Evolutionary conservation across 805 yeast genomes (phyloP).

Genomic region (Candida stauntonica): DNA sequence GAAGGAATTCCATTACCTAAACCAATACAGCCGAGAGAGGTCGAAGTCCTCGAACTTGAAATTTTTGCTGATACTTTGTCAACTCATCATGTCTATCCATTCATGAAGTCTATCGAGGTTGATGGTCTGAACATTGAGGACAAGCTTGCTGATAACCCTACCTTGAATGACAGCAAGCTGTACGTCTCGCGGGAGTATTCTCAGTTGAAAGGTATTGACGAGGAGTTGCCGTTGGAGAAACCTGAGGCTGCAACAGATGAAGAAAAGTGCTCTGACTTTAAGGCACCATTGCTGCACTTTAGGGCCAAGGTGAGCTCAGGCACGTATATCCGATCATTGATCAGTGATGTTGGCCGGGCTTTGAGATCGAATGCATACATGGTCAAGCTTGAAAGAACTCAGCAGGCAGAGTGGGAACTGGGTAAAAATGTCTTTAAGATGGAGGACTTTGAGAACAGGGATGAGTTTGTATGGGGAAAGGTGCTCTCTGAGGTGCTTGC

Average conservation of each 20-base stretch:
- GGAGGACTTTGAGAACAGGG: constrained; percentile 57
- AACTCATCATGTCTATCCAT: constrained; percentile 50
- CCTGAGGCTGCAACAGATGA: constrained; percentile 34
- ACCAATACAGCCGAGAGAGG: constrained; percentile 73
- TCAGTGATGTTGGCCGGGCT: constrained; percentile 85
- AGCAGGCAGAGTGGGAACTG: constrained; percentile 84
- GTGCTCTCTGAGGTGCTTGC: constrained; percentile 54
- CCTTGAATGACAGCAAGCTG: constrained; percentile 56
- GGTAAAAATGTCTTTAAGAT: constrained; percentile 63
- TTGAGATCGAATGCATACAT: constrained; percentile 80
- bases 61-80: constrained; percentile 51
- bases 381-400: constrained; percentile 70
- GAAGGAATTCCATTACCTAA: constrained; percentile 80
- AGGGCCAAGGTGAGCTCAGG: constrained; percentile 86
- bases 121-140: constrained; percentile 45
- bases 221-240: constrained; percentile 35
- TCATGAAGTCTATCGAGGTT: constrained; percentile 43
- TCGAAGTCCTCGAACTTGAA: constrained; percentile 51
- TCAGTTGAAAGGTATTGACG: constrained; percentile 38
- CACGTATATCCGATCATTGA: constrained; percentile 84
- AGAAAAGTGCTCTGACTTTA: constrained; percentile 35
- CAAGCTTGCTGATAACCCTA: constrained; percentile 36
- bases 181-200: constrained; percentile 55
- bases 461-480: constrained; percentile 65
- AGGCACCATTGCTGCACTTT: constrained; percentile 70